Evolutionary conservation across 169 alveolate species (phyloP), one percentile per base, ranked within the genome.

Genomic region (Babesia bigemina): DNA sequence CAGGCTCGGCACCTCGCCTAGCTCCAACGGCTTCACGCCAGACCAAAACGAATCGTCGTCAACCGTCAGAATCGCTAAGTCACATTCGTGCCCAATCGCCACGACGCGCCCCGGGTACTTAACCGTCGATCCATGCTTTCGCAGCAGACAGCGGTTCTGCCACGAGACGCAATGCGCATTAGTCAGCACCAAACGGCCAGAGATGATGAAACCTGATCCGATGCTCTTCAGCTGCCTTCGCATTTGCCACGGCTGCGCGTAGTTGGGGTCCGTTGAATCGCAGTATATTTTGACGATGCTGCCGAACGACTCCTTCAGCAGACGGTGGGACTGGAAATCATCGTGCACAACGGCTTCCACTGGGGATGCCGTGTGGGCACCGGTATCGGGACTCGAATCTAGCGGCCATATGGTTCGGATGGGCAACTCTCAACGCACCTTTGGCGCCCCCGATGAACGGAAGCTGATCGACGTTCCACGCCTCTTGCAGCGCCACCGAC

Each of bases 161-260:
- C 91, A 87, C 28, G 96, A 65, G n/a, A 93, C 92, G 60, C 93
- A 87, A 53, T 93, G 96, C 26, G 96, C 96, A 55, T 93, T 93
- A 13, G 96, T 92, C 53, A 93, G 55, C 4, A 93, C 90, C 74
- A 87, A 16, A 39, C 72, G 56, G 58, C 91, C 92, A 29, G 63
- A 83, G 19, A 92, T 85, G 57, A 75, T 91, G 70, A 93, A 92
- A 10, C 95, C 96, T 2, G 96, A 92, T 7, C 96, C 95, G 9
- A 93, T 92, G 75, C 88, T 63, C 48, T 83, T 87, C 49, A 79
- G 83, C 50, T 89, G 96, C 29, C 91, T 75, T 62, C 89, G 81
- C 91, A 90, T 92, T 21, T 87, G 94, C 95, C 95, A 92, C 4
- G 95, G 92, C 69, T 79, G 83, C 19, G 94, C 92, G 57, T 86